These are phyloP conservation scores for Choiromyces venosus DNA, from an alignment of 495 filamentous ascomycete species.

Conservation along the genomic window DNA sequence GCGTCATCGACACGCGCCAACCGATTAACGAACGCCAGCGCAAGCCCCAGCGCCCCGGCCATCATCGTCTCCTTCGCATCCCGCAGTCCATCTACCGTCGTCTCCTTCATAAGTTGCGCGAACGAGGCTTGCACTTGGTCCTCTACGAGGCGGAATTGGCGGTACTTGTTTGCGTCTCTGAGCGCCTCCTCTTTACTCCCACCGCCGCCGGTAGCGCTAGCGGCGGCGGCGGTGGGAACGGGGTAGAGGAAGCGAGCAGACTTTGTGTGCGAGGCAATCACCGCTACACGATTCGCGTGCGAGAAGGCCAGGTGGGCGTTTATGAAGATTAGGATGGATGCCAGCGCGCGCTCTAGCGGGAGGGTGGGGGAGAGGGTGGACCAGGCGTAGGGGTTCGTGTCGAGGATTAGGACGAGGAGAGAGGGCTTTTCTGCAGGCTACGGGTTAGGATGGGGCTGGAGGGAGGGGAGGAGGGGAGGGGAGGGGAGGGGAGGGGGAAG, in stretches of 20 bases:
- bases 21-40: constrained; percentile 79
- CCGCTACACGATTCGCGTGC: constrained; percentile 83
- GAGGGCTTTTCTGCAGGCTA: constrained; percentile 54
- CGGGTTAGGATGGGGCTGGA: constrained; percentile 5
- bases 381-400: constrained; percentile 96
- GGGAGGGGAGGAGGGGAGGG: constrained; percentile 48
- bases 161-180: constrained; percentile 80
- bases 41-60: constrained; percentile 84
- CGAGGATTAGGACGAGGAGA: constrained; percentile 82
- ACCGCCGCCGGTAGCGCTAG: not conserved
- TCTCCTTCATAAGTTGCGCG: constrained; percentile 60
- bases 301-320: constrained; percentile 92
- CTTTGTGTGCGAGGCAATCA: constrained; percentile 83
- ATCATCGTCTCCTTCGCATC: constrained; percentile 62
- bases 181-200: constrained; percentile 41
- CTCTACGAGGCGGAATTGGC: constrained; percentile 81
- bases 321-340: constrained; percentile 90
- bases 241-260: constrained; percentile 88
- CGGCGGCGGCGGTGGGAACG: constrained; percentile 25
- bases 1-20: constrained; percentile 19
- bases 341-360: constrained; percentile 75
- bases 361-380: constrained; percentile 67
- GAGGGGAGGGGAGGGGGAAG: constrained; percentile 58
- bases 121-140: constrained; percentile 67
- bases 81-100: constrained; percentile 54